These are phyloP conservation scores for Termitomyces sp. DNA, from an alignment of 768 basidiomycete species.

Conservation along the genomic window DNA sequence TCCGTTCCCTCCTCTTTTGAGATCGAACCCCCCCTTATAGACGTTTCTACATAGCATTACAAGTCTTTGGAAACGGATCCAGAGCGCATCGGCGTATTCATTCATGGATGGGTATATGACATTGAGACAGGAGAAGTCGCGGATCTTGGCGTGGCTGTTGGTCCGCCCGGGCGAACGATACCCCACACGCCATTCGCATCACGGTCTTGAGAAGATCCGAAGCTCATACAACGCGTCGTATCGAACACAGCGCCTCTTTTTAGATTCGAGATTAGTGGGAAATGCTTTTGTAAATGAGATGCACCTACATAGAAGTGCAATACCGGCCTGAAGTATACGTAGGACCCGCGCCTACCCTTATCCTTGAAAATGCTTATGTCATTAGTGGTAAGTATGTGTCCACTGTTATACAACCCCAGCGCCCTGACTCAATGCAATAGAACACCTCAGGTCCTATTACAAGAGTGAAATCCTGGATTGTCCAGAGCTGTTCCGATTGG, in stretches of 20 bases:
- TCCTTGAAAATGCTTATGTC: background rate
- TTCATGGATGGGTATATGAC: conserved; percentile 24
- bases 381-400: too few relatives aligned
- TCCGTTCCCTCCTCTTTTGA: background rate
- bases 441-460: background rate
- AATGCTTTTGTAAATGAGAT: background rate
- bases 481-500: background rate
- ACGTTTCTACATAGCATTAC: conserved; percentile 2
- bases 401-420: background rate
- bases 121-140: conserved; percentile 20
- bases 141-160: conserved; percentile 18
- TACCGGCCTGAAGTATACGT: too few relatives aligned
- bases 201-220: background rate
- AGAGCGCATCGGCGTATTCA: conserved; percentile 11
- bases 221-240: too few relatives aligned
- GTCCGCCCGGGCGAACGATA: conserved; percentile 14
- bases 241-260: background rate
- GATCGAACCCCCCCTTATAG: too few relatives aligned
- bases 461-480: background rate
- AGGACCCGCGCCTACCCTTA: too few relatives aligned
- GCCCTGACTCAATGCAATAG: background rate
- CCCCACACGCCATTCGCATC: conserved; percentile 16
- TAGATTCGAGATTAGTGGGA: too few relatives aligned
- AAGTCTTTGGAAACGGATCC: conserved; percentile 1
- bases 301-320: too few relatives aligned